Conservation (phyloP, 495 filamentous ascomycete species). For the Trichocladium uniseriatum region DNA sequence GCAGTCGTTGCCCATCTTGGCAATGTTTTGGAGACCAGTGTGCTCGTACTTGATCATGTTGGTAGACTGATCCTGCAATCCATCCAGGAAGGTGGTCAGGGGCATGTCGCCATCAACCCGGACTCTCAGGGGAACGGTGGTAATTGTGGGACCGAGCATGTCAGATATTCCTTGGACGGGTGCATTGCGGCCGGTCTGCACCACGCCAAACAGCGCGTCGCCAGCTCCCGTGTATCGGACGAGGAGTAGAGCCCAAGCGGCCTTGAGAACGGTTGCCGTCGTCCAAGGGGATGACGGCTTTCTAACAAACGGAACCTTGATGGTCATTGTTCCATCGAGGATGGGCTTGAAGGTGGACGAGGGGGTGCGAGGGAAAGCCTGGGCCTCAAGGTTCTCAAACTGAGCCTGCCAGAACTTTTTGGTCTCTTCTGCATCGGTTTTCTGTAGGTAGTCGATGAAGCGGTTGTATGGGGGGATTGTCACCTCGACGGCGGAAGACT, state of each 20-base stretch:
- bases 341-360: slow-evolving; percentile 16
- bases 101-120: slow-evolving; percentile 3
- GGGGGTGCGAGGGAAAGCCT: neutral
- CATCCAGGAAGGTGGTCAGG: slow-evolving; percentile 12
- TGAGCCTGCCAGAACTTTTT: slow-evolving; percentile 23
- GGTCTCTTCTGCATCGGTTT: slow-evolving; percentile 9
- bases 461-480: slow-evolving; percentile 19
- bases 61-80: slow-evolving; percentile 27
- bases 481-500: neutral
- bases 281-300: neutral
- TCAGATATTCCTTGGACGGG: slow-evolving; percentile 38
- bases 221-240: slow-evolving; percentile 28
- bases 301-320: slow-evolving; percentile 14
- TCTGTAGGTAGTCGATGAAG: slow-evolving; percentile 25
- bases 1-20: slow-evolving; percentile 21
- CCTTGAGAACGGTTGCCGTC: slow-evolving; percentile 25
- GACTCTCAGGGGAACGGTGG: slow-evolving; percentile 48
- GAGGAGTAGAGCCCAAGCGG: slow-evolving; percentile 36
- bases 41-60: slow-evolving; percentile 39
- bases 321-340: slow-evolving; percentile 1
- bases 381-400: neutral
- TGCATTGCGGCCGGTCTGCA: slow-evolving; percentile 37
- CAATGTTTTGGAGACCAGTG: slow-evolving; percentile 37
- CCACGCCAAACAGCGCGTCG: slow-evolving; percentile 38
- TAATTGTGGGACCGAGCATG: slow-evolving; percentile 46